A percentile compares a stretch with the other conserved stretches of the same genome.
These are phyloP conservation scores for Leccinum subtestaceum DNA, from an alignment of 768 basidiomycete species.

Conservation along the genomic window DNA sequence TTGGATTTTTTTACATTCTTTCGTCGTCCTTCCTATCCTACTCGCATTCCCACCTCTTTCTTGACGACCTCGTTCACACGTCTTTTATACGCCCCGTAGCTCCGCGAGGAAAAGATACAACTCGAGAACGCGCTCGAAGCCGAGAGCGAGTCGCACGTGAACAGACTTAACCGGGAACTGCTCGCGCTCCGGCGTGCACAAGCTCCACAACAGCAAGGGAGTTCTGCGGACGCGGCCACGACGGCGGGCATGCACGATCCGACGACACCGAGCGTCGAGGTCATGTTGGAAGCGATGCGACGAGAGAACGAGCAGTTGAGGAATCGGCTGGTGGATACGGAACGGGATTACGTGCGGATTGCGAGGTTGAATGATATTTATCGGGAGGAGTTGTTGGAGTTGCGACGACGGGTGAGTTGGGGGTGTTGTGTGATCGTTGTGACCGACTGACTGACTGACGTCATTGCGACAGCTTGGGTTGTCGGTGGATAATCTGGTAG, in stretches of 20 bases:
- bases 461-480: slow-evolving; percentile 15
- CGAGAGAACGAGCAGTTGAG: slow-evolving; percentile 78
- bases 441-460: background rate
- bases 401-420: slow-evolving; percentile 63
- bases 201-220: slow-evolving; percentile 31
- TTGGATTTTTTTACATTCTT: background rate
- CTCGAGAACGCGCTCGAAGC: slow-evolving; percentile 81
- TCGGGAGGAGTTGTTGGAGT: slow-evolving; percentile 78
- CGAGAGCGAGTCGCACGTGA: slow-evolving; percentile 84
- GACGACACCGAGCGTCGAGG: slow-evolving; percentile 43
- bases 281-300: slow-evolving; percentile 73
- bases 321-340: slow-evolving; percentile 64
- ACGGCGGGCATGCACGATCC: slow-evolving; percentile 28
- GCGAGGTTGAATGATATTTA: slow-evolving; percentile 79
- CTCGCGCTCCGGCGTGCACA: slow-evolving; percentile 59
- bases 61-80: background rate
- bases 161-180: slow-evolving; percentile 68
- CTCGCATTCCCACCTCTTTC: background rate
- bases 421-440: background rate
- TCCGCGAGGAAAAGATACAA: slow-evolving; percentile 81
- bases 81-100: slow-evolving; percentile 37
- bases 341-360: slow-evolving; percentile 73
- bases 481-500: slow-evolving; percentile 72
- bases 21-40: background rate
- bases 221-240: background rate